Evolutionary conservation across 148 eudicot genomes (phyloP).

Genomic region (Spergularia marina): DNA sequence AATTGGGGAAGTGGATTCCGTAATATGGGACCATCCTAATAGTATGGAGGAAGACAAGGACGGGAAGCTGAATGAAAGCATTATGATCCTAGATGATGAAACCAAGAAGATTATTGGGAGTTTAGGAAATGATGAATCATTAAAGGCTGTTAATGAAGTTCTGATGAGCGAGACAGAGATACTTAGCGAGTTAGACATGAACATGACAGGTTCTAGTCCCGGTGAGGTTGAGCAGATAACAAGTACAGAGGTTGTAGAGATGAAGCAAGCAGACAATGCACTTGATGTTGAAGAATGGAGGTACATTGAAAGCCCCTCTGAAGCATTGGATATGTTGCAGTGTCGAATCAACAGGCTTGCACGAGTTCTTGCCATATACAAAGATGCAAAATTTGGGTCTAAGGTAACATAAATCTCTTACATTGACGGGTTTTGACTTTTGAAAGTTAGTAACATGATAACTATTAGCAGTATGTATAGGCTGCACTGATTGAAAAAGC

Average conservation of each 20-base stretch:
- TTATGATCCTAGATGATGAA: not conserved
- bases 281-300: not conserved
- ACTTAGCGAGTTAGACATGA: not conserved
- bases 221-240: not conserved
- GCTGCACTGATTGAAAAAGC: too few relatives aligned
- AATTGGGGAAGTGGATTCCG: too few relatives aligned
- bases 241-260: not conserved
- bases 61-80: not conserved
- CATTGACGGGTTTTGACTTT: too few relatives aligned
- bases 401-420: too few relatives aligned
- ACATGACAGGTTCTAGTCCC: not conserved
- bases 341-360: too few relatives aligned
- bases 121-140: slow-evolving; percentile 2
- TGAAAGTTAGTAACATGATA: too few relatives aligned
- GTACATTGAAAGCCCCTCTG: too few relatives aligned
- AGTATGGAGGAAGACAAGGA: not conserved
- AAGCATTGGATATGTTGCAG: too few relatives aligned
- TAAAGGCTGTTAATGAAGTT: not conserved
- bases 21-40: not conserved
- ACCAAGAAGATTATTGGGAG: not conserved
- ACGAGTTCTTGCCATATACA: too few relatives aligned
- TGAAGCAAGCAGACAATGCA: not conserved
- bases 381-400: too few relatives aligned
- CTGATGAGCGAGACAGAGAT: not conserved
- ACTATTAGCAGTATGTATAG: too few relatives aligned